These are phyloP conservation scores for Clavispora vitiphila DNA, from an alignment of 805 yeast species.

Conservation along the genomic window DNA sequence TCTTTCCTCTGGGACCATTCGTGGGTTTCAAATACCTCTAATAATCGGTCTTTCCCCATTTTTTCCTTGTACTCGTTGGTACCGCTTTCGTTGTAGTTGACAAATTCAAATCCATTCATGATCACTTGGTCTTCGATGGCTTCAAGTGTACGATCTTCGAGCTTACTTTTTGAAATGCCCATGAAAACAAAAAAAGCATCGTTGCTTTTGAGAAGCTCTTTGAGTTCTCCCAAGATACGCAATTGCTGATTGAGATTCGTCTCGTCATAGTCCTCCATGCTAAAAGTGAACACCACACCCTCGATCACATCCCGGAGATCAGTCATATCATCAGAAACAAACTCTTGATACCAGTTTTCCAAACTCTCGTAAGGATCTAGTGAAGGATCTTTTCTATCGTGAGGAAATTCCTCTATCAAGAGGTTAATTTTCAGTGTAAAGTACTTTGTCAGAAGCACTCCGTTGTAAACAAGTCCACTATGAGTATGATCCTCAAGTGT, in stretches of 20 bases:
- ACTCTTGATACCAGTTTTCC: conserved; percentile 36
- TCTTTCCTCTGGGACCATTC: conserved; percentile 37
- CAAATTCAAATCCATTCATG: conserved; percentile 39
- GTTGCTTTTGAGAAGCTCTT: conserved; percentile 12
- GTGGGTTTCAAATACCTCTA: conserved; percentile 45
- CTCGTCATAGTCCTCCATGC: conserved; percentile 17
- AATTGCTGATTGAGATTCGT: conserved; percentile 20
- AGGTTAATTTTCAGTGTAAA: conserved; percentile 25
- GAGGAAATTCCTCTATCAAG: conserved; percentile 36
- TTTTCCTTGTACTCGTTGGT: conserved; percentile 40
- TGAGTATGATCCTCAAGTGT: conserved; percentile 30
- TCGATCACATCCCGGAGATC: conserved; percentile 44
- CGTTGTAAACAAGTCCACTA: conserved; percentile 27
- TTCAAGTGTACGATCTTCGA: conserved; percentile 10
- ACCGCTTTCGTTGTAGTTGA: conserved; percentile 28
- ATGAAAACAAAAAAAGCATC: conserved; percentile 33
- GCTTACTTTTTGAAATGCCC: conserved; percentile 15
- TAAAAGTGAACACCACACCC: conserved; percentile 42
- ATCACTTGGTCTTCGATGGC: conserved; percentile 38
- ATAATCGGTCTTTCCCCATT: conserved; percentile 38
- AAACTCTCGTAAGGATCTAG: conserved; percentile 16
- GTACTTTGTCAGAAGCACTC: conserved; percentile 27
- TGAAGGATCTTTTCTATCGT: conserved; percentile 6
- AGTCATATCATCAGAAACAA: conserved; percentile 27
- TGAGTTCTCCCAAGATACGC: conserved; percentile 4